Evolutionary conservation across 176 grass and related monocot species (phyloP), one percentile per base, ranked within the genome.

Genomic region (Musa acuminata): DNA sequence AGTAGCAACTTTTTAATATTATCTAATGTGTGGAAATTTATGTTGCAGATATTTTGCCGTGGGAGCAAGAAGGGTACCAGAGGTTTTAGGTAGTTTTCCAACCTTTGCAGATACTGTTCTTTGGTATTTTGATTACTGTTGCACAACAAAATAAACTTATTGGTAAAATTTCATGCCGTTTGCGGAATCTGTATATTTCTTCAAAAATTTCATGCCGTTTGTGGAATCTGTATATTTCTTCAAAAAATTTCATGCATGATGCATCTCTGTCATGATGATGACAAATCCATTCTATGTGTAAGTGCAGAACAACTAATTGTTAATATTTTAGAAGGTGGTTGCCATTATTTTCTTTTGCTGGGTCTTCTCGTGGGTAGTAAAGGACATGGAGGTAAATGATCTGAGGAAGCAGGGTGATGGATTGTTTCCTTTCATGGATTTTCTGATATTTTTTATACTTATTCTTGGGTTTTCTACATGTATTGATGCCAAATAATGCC

Each of bases 41-140:
- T 82, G 12, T 79, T 78, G 53, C 88, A 99, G 95, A 85, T 94
- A 52, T 99, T 94, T 82, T 99, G 95, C 50, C 90, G 95, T 72
- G 95, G 95, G 75, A 99, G 95, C 82, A 94, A 85, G 82, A 91
- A 77, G 51, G 95, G 89, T 79, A 94, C 90, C 49, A 91, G 95
- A 85, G 95, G 95, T 79, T 99, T 91, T 83, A 99, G 95, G 95
- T 99, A 49, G 50, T 75, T 6, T 16, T 75, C 24, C 69, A 64
- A 14, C 8, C 19, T 50, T 73, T 75, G 62, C 75, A 22, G 53
- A 59, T 83, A 82, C 51, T 73, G 22, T 55, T 17, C 19, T 82
- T 52, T 11, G 9, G 2, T 26, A 65, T 65, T 64, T 16, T 65
- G 17, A 25, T 52, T 66, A 53, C 49, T 76, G n/a, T 52, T 43